phyloP scores from a whole-genome alignment of 2,329 filamentous ascomycete species.

The Sclerotinia trifoliorum region DNA sequence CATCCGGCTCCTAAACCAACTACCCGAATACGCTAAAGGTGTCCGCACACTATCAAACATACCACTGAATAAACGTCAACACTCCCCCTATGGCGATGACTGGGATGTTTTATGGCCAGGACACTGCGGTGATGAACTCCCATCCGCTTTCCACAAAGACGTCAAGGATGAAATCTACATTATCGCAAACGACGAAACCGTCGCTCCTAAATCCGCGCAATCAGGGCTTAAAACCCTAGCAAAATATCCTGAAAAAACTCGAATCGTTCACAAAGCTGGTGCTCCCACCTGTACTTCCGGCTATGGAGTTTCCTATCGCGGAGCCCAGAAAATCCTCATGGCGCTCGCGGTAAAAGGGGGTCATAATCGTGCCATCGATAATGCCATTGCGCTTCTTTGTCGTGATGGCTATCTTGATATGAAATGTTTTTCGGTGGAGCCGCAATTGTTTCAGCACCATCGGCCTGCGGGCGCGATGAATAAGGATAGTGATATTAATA shows the following conservation, averaged over 20 bases:
- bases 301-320: conserved; percentile 39
- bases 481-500: conserved; percentile 41
- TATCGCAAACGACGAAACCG: conserved; percentile 35
- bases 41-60: conserved; percentile 23
- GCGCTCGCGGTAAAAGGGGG: conserved; percentile 49
- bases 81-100: conserved; percentile 39
- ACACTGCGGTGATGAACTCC: conserved; percentile 39
- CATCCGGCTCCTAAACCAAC: conserved; percentile 40
- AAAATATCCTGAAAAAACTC: conserved; percentile 27
- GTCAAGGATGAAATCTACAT: conserved; percentile 28
- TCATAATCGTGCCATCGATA: conserved; percentile 37
- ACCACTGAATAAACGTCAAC: conserved; percentile 18
- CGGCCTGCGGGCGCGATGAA: conserved; percentile 36
- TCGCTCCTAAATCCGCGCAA: conserved; percentile 30
- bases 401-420: conserved; percentile 37
- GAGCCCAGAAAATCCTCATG: conserved; percentile 57
- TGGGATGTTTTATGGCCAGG: conserved; percentile 44
- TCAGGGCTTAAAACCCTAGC: conserved; percentile 22
- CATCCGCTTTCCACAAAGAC: neutral
- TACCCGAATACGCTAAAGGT: conserved; percentile 37
- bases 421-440: conserved; percentile 42
- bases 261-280: conserved; percentile 37
- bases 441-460: conserved; percentile 42
- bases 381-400: conserved; percentile 40
- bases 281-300: conserved; percentile 40